Evolutionary conservation across 192 early-diverging fungal genomes (phyloP).

Genomic region (Gaertneriomyces sp.): DNA sequence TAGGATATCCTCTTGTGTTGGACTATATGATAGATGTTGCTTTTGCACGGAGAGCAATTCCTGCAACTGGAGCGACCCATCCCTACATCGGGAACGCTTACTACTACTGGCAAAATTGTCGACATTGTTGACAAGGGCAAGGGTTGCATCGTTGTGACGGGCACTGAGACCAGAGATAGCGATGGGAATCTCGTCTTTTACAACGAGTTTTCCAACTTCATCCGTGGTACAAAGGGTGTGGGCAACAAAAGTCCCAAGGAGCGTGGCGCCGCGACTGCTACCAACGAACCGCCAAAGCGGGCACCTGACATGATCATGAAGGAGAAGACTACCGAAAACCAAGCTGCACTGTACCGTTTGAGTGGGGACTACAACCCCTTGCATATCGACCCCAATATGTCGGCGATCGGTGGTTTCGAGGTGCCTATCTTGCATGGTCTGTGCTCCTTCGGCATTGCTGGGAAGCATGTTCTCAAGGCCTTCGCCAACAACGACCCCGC

Average conservation of each 20-base stretch:
- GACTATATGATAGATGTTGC: conserved; percentile 68
- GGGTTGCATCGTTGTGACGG: conserved; percentile 75
- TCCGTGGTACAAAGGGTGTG: conserved; percentile 88
- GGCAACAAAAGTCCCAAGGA: conserved; percentile 67
- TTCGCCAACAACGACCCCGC: conserved; percentile 70
- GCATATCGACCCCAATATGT: conserved; percentile 96
- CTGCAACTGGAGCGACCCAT: conserved; percentile 80
- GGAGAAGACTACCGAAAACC: conserved; percentile 86
- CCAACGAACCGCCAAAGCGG: conserved; percentile 76
- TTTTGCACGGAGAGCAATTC: conserved; percentile 99
- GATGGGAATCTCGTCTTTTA: conserved; percentile 72
- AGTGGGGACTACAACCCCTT: conserved; percentile 96
- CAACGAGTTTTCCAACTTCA: conserved; percentile 90
- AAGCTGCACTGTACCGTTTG: conserved; percentile 94
- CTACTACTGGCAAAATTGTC: conserved; percentile 71
- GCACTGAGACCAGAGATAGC: conserved; percentile 76
- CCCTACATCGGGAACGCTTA: conserved; percentile 78
- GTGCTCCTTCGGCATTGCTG: conserved; percentile 87
- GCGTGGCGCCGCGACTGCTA: conserved; percentile 72
- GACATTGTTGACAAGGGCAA: conserved; percentile 98
- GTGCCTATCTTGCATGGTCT: conserved; percentile 96
- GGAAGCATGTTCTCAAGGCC: conserved; percentile 79
- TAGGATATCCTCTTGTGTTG: no score
- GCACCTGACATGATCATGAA: conserved; percentile 76
- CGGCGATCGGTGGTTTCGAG: conserved; percentile 90